Base-by-base conservation (phyloP, 108 stramenopile species). In the Skeletonema potamos region DNA sequence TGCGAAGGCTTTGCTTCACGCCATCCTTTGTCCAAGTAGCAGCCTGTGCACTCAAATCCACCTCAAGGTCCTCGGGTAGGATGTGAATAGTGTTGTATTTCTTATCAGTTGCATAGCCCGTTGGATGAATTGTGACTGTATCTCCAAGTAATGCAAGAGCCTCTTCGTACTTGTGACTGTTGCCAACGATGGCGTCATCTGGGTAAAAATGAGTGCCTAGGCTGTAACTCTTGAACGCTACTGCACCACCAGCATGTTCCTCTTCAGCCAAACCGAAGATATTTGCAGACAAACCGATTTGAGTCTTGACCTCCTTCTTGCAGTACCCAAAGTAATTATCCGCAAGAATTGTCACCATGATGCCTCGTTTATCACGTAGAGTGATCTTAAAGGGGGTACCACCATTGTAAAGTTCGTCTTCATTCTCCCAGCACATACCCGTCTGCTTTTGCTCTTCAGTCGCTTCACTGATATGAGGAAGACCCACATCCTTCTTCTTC, bases 281-380 rank as follows among this genome's bases (percentile, higher is more conserved):
- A 32, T 85, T 85, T 12, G 85, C 85, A 12, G 78, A 65, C 54
- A 85, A 57, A 13, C 85, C 82, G 68, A 85, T 85, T 51, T 85
- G 85, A 17, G 85, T 85, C 70, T 85, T 85, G 51, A 79, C 77
- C 63, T 85, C 85, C 57, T 85, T 85, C 66, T 85, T 85, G 54
- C 82, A 85, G 61, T 85, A 85, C 22, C 81, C 84, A 48, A 85
- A 85, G 56, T 85, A 85, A 72, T 85, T 85, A 59, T 85, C 85
- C 24, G 85, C 85, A 13, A 85, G 76, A 64, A 85, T 83, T 6
- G 85, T 85, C 26, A 85, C 85, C 85, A 85, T 85, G 54, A 85
- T 85, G 4, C 85, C 85, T 17, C 85, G 82, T 46, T 83, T 82
- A 59, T 85, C 85, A 37, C 85, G 82, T 1, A 77, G 24, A 22